These are phyloP conservation scores for Flaveria brownii DNA, from an alignment of 129 eudicot species.

Conservation along the genomic window DNA sequence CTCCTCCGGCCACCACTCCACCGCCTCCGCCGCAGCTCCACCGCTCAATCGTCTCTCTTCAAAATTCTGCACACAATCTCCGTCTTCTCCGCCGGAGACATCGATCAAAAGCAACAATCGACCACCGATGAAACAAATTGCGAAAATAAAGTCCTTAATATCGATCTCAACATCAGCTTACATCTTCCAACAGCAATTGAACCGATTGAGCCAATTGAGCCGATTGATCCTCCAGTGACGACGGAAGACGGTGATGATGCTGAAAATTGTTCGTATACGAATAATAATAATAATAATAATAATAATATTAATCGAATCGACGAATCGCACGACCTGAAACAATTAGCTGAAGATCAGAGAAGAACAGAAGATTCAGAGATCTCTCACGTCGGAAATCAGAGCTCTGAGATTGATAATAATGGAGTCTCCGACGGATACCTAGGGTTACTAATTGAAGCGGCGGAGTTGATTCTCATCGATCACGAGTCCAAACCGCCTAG, in stretches of 20 bases:
- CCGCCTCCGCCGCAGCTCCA: conserved; percentile 27
- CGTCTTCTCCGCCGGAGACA: conserved; percentile 26
- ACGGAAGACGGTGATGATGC: not conserved
- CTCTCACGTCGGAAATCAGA: conserved; percentile 23
- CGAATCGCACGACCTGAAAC: no score
- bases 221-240: not conserved
- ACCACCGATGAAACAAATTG: not conserved
- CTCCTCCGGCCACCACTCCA: not conserved
- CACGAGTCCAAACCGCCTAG: not conserved
- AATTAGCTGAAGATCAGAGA: no score
- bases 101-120: not conserved
- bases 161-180: conserved; percentile 38
- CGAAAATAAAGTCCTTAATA: conserved; percentile 12
- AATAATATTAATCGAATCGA: no score
- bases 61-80: conserved; percentile 43
- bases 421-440: conserved; percentile 15
- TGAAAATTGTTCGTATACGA: not conserved
- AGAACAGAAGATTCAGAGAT: not conserved
- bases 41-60: conserved; percentile 40
- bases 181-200: conserved; percentile 22
- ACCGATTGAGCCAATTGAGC: not conserved
- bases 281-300: no score
- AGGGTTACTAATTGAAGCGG: conserved; percentile 45
- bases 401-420: conserved; percentile 25
- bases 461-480: conserved; percentile 44